These are phyloP conservation scores for Erucastrum elatum DNA, from an alignment of 345 rosid genomes.

Conservation along the genomic window DNA sequence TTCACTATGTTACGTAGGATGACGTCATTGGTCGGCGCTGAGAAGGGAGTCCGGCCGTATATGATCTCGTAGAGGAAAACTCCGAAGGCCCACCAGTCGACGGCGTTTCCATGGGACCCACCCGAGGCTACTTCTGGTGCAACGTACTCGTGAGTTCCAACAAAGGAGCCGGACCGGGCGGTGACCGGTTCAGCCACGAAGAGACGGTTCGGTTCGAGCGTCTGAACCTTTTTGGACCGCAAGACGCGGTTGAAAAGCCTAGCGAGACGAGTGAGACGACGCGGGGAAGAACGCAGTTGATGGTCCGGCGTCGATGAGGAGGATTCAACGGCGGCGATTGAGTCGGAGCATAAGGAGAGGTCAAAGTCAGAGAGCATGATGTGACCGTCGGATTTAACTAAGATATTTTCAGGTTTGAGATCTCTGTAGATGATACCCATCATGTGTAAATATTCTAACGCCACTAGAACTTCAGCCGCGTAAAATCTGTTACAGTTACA, in stretches of 20 bases:
- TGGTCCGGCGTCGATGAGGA: conserved; percentile 52
- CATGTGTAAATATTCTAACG: conserved; percentile 95
- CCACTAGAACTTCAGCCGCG: conserved; percentile 88
- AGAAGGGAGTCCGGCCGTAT: conserved; percentile 83
- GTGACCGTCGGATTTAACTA: conserved; percentile 94
- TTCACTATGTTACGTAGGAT: conserved; percentile 90
- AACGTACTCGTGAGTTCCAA: conserved; percentile 95
- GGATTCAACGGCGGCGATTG: conserved; percentile 83
- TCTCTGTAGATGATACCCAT: conserved; percentile 93
- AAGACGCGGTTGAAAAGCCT: conserved; percentile 53
- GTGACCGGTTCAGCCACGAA: conserved; percentile 94
- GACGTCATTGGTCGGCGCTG: conserved; percentile 65
- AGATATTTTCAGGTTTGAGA: conserved; percentile 88
- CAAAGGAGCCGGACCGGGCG: conserved; percentile 86
- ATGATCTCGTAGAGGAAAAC: conserved; percentile 82
- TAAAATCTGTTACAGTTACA: conserved; percentile 60
- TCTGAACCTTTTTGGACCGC: conserved; percentile 67
- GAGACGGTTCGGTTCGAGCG: conserved; percentile 46
- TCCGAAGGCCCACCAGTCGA: conserved; percentile 98
- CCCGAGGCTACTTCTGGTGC: conserved; percentile 95
- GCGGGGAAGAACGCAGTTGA: conserved; percentile 40
- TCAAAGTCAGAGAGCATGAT: conserved; percentile 98
- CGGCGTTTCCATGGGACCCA: conserved; percentile 86
- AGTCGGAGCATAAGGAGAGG: conserved; percentile 75
- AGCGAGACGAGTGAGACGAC: conserved; percentile 41